A percentile compares a stretch with the other conserved stretches of the same genome.
Evolutionary conservation across 495 filamentous ascomycete genomes (phyloP).

Genomic region (Paragyromitra xinjiangensis): DNA sequence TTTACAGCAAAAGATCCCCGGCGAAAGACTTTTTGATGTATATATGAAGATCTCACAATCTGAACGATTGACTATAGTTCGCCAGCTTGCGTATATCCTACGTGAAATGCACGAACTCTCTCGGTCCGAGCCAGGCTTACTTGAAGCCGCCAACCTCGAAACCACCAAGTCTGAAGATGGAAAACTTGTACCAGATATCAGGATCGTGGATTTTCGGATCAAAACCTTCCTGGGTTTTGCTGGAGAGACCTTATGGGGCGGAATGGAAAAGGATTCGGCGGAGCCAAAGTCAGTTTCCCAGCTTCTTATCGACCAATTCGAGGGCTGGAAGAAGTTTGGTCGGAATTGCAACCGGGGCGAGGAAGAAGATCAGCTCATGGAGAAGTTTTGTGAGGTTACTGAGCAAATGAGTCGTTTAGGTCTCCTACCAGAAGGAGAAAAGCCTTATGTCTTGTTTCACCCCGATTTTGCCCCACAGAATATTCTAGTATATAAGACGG

Average conservation of each 20-base stretch:
- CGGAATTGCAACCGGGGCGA: background rate
- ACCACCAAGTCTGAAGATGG: slow-evolving; percentile 6
- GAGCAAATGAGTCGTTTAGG: slow-evolving; percentile 15
- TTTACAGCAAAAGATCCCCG: slow-evolving; percentile 23
- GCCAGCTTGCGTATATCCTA: slow-evolving; percentile 17
- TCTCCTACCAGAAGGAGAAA: slow-evolving; percentile 8
- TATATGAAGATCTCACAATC: slow-evolving; percentile 19
- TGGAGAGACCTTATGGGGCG: background rate
- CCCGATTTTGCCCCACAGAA: slow-evolving; percentile 60
- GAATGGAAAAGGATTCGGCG: background rate
- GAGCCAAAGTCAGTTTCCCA: slow-evolving; percentile 15
- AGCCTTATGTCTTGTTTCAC: slow-evolving; percentile 54
- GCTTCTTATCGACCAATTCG: slow-evolving; percentile 19
- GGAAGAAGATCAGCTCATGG: slow-evolving; percentile 16
- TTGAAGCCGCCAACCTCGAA: background rate
- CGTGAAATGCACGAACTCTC: slow-evolving; percentile 11
- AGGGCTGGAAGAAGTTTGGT: slow-evolving; percentile 26
- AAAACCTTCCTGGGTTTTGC: slow-evolving; percentile 10
- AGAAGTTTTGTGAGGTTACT: slow-evolving; percentile 17
- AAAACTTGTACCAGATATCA: slow-evolving; percentile 8
- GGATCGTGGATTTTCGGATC: slow-evolving; percentile 26
- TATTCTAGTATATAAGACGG: slow-evolving; percentile 53
- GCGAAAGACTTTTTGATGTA: slow-evolving; percentile 1
- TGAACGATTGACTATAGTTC: slow-evolving; percentile 17
- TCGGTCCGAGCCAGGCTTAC: slow-evolving; percentile 11